Base-by-base conservation (phyloP, 768 basidiomycete species). In the Epithele typhae region DNA sequence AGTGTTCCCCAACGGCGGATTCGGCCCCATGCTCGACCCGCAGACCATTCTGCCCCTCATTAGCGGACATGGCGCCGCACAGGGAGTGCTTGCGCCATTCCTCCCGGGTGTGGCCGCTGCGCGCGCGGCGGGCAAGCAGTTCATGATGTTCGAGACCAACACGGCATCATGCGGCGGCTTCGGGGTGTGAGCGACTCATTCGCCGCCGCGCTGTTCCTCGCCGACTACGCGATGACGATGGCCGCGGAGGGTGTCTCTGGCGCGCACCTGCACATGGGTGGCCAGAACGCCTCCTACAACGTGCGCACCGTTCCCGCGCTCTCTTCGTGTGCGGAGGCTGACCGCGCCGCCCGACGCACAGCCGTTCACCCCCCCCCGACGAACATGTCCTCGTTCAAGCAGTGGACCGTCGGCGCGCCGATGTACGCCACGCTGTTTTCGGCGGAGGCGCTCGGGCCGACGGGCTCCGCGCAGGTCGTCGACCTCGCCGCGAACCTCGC, bases 351-450 rank as follows among this genome's bases (percentile, higher is more conserved):
- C n/a, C 8, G 17, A 9, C 7, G 14, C 27, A 30, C 27, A 67
- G 66, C 71, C 66, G 59, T 73, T 69, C 68, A 72, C 60, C 51
- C 72, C 0, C 76, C 76, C 2, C 75, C 75, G 6, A 69, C 64
- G n/a, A 84, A 82, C 53, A 70, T 79, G 52, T 74, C 79, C 0
- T 52, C 68, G 0, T 78, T 71, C 63, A 75, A 75, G 49, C 68
- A 84, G 63, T 91, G 87, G 87, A 84, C 84, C 1, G 72, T 85
- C 32, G 85, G 85, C 3, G 75, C 84, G 0, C 65, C 84, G 37
- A 89, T 85, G 67, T 92, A 91, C 64, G 74, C 88, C 1, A 73
- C 82, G 1, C 65, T 93, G 21, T 72, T 82, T 52, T 69, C 85
- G 33, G 77, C 87, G 1, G 89, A 92, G 62, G 72, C 75, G 3